Base-by-base conservation (phyloP, 805 yeast species). In the Teunomyces gatunensis region DNA sequence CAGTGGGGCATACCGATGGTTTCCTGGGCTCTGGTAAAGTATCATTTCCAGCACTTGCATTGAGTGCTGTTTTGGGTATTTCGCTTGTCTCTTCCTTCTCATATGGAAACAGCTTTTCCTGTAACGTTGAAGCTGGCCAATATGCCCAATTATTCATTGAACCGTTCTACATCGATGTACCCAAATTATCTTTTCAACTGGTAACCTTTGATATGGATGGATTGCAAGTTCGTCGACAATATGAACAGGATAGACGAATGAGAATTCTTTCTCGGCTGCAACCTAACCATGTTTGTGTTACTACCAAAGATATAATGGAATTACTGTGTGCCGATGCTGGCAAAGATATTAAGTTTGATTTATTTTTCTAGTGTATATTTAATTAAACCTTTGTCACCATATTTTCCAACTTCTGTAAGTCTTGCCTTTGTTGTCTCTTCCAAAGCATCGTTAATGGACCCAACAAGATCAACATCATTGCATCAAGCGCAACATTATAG, bases 391-490 rank as follows among this genome's bases (percentile, higher is more conserved):
- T 37, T 11, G 21, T 27, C 29, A 37, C 7, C 29, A 18, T 23
- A n/a, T 37, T 11, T 37, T 37, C 40, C 29, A 37, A 37, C 13
- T 37, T 21, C 12, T 23, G 40, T 37, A 37, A 37, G 20, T 37
- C 40, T 23, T 21, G 28, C 21, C 42, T 39, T 39, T 44, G 44
- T 17, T 47, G 45, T 33, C 51, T 43, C 42, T 43, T 52, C 43
- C 51, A 58, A 34, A 62, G 47, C 23, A 53, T 53, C 3, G 61
- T 59, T 47, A 61, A 54, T 3, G 67, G 67, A 21, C 52, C 52
- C 39, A 61, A 46, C 42, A 60, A 44, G 10, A 59, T 49, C 44
- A 61, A 46, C 40, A 37, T 37, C 40, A 37, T 37, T n/a, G 29
- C 20, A 37, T 37, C 40, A 12, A 37, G 25, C 52, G 60, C 57